phyloP scores from a whole-genome alignment of 257 asterid genomes.

The Solanum lignicaule region DNA sequence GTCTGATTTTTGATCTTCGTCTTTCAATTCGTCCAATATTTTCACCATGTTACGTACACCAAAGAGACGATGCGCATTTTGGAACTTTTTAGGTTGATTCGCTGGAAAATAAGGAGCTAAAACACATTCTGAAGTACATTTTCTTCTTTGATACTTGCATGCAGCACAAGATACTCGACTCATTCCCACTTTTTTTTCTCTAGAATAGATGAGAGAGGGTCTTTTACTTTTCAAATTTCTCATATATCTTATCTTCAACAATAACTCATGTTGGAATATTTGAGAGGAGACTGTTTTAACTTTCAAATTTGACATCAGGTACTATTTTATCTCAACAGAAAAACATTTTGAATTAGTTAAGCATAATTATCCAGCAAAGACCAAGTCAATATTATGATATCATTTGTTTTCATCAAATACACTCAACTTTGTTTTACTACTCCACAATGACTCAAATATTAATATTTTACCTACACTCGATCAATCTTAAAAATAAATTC shows the following conservation, averaged over 20 bases:
- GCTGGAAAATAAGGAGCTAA: conserved; percentile 71
- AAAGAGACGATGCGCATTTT: conserved; percentile 47
- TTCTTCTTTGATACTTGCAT: conserved; percentile 60
- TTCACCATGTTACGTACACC: conserved; percentile 52
- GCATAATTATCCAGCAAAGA: background rate
- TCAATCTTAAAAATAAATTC: background rate
- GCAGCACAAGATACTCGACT: conserved; percentile 64
- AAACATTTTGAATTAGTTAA: background rate
- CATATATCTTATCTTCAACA: background rate
- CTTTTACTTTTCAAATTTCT: too few species aligned
- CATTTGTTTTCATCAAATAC: background rate
- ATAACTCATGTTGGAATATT: background rate
- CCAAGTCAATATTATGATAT: background rate
- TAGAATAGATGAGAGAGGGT: background rate
- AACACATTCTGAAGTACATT: conserved; percentile 38
- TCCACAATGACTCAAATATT: background rate
- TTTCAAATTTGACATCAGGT: background rate
- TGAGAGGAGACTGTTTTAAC: background rate
- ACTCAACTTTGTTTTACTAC: background rate
- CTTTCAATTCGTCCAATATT: conserved; percentile 8
- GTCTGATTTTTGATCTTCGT: conserved; percentile 26
- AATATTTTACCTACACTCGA: background rate
- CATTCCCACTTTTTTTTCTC: conserved; percentile 22
- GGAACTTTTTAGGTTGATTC: conserved; percentile 33
- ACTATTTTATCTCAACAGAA: background rate